Evolutionary conservation across 306 rosid species (phyloP), one percentile per base, ranked within the genome.

Genomic region (Urtica urens): DNA sequence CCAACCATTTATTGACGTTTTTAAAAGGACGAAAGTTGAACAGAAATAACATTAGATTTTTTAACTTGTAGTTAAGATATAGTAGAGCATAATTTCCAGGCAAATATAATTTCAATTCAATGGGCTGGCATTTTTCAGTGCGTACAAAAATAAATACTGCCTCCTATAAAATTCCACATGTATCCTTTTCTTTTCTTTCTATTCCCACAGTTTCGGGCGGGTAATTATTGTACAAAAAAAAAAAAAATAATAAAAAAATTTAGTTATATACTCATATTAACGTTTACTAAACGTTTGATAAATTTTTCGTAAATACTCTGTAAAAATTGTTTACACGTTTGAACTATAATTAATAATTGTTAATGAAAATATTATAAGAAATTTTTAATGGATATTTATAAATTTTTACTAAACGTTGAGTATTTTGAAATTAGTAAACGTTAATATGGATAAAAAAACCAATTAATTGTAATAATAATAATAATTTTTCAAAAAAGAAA

Each of bases 1-100:
- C 4, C 0, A 3, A 13, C 49, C 29, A 45, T 49, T 18, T 28
- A 17, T 18, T 49, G 23, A 27, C 3, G 37, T 31, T 21, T 19
- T 24, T 46, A 49, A 49, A 26, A 27, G 40, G 26, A 49, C 38
- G 1, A 49, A n/a, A n/a, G 30, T 49, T 23, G 30, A 49, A 49
- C 54, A 38, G 19, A 38, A 17, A 28, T 48, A 15, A 2, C 10
- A n/a, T n/a, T n/a, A n/a, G 24, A 15, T n/a, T 16, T 18, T 49
- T 29, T 49, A 49, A 49, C 54, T 17, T 27, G 14, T 18, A 27
- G 24, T n/a, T 15, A 49, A 28, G 26, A n/a, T n/a, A n/a, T n/a
- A n/a, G n/a, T 49, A 16, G 27, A 49, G 54, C 38, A 28, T 29
- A 18, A 49, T 16, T 49, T 21, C 18, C n/a, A 28, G 54, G 39